A percentile compares a stretch with the other conserved stretches of the same genome.
phyloP scores from a whole-genome alignment of 805 yeast species.

The Candida suzukii region DNA sequence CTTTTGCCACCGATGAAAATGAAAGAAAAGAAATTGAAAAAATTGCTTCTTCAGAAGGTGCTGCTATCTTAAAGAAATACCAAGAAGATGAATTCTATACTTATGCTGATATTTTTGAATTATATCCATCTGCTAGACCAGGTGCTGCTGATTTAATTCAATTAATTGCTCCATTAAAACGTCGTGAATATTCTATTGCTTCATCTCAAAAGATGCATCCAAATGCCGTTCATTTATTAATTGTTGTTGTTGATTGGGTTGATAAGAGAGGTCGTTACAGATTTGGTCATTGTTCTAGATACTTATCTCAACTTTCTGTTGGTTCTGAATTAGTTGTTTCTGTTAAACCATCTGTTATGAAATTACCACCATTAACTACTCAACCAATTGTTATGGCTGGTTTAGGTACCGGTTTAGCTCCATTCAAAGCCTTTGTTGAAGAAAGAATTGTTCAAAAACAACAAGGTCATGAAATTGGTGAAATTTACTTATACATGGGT shows the following conservation, averaged over 20 bases:
- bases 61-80: conserved; percentile 72
- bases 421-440: conserved; percentile 95
- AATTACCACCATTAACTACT: conserved; percentile 77
- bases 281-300: conserved; percentile 92
- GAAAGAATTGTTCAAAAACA: conserved; percentile 90
- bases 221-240: conserved; percentile 81
- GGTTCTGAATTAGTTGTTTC: conserved; percentile 89
- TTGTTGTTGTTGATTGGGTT: conserved; percentile 95
- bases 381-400: conserved; percentile 97
- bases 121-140: conserved; percentile 81
- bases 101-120: conserved; percentile 73
- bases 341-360: conserved; percentile 96
- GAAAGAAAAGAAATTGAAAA: conserved; percentile 57
- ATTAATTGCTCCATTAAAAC: conserved; percentile 79
- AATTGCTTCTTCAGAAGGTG: conserved; percentile 74
- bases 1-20: conserved; percentile 59
- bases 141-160: conserved; percentile 58
- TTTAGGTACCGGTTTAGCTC: conserved; percentile 95
- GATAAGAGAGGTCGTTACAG: conserved; percentile 80
- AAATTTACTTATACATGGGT: conserved; percentile 80
- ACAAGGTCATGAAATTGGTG: conserved; percentile 87
- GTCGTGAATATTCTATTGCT: conserved; percentile 97
- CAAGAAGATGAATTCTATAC: conserved; percentile 79
- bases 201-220: conserved; percentile 92
- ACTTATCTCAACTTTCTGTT: conserved; percentile 65